Evolutionary conservation across 2,329 filamentous ascomycete genomes (phyloP).

Genomic region (Colletotrichum abscissum): DNA sequence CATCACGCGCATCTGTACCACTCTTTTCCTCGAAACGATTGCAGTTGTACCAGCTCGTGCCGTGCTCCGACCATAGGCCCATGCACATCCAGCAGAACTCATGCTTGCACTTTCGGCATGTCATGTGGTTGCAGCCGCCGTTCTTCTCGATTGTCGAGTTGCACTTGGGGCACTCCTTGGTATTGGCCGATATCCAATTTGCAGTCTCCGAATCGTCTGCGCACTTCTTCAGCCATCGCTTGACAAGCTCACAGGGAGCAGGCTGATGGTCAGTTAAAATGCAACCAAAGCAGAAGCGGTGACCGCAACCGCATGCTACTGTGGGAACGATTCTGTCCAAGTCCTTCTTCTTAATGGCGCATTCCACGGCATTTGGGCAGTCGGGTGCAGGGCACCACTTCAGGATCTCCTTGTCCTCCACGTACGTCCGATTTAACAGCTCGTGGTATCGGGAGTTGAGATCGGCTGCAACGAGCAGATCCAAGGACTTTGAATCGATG

Average conservation of each 20-base stretch:
- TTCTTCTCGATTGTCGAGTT: constrained; percentile 99
- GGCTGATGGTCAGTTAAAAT: constrained; percentile 91
- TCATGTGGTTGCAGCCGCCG: constrained; percentile 98
- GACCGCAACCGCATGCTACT: constrained; percentile 85
- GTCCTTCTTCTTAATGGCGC: constrained; percentile 87
- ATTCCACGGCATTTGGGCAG: constrained; percentile 93
- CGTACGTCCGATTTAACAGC: constrained; percentile 91
- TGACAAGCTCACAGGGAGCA: constrained; percentile 89
- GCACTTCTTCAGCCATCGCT: constrained; percentile 97
- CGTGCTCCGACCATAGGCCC: constrained; percentile 98
- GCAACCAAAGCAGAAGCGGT: constrained; percentile 96
- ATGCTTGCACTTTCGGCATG: constrained; percentile 92
- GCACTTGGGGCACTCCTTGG: constrained; percentile 97
- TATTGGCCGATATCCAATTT: constrained; percentile 99
- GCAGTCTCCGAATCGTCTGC: constrained; percentile 98
- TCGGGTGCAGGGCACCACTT: constrained; percentile 99
- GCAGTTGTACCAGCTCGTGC: constrained; percentile 99
- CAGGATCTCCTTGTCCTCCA: constrained; percentile 94
- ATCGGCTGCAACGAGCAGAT: constrained; percentile 75
- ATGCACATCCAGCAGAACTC: constrained; percentile 99
- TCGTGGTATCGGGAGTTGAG: constrained; percentile 78
- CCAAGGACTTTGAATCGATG: constrained; percentile 88
- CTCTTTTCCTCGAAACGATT: constrained; percentile 98
- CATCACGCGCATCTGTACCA: constrained; percentile 88
- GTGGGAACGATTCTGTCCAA: constrained; percentile 88